These are phyloP conservation scores for Cryptosporidium canis DNA, from an alignment of 169 alveolate genomes.

Conservation along the genomic window DNA sequence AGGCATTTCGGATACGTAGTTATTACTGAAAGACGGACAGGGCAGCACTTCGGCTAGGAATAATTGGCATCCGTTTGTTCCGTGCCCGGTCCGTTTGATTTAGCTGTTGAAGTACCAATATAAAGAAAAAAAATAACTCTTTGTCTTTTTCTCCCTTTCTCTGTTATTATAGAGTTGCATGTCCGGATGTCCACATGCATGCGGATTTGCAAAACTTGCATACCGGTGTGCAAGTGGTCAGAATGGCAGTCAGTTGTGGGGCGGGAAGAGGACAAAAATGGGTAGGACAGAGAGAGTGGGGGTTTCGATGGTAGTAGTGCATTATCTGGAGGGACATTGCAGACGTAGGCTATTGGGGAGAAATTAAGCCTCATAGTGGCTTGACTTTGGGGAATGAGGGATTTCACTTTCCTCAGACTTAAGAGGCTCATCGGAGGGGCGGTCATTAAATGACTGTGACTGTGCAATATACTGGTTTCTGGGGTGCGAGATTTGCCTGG, in stretches of 20 bases:
- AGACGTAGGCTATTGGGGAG: no score
- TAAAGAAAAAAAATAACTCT: neutral
- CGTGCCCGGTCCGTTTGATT: neutral
- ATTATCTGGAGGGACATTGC: neutral
- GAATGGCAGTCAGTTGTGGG: neutral
- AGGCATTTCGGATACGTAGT: conserved; percentile 11
- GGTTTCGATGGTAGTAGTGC: neutral
- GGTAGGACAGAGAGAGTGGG: neutral
- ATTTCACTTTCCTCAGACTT: neutral
- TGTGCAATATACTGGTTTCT: conserved; percentile 15
- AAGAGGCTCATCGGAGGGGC: neutral
- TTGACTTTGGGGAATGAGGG: neutral
- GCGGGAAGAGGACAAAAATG: neutral
- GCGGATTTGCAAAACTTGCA: neutral
- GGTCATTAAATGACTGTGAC: neutral
- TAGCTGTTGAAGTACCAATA: neutral
- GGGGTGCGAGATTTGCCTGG: conserved; percentile 17
- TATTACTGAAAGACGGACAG: neutral
- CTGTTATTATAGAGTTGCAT: neutral
- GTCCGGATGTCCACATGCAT: no score
- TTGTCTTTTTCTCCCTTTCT: neutral
- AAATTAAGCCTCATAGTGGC: neutral
- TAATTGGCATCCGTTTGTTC: conserved; percentile 9
- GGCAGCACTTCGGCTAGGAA: neutral
- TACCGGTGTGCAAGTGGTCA: neutral